Percentiles rank a stretch among this genome's conserved stretches.
These are phyloP conservation scores for Backusella tarrabulga DNA, from an alignment of 192 early-diverging fungal species.

Conservation along the genomic window DNA sequence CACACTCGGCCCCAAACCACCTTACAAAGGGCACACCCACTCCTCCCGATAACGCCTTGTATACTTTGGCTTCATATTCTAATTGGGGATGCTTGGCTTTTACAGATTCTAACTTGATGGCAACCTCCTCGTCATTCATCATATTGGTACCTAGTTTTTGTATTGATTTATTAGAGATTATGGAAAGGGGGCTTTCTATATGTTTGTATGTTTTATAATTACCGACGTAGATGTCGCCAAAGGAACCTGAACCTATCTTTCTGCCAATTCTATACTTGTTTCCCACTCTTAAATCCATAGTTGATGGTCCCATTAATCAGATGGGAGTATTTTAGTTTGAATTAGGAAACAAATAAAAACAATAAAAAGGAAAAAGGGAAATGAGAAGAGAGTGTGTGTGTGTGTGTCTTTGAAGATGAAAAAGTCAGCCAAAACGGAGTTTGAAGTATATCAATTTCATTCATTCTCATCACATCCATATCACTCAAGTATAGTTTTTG, in stretches of 20 bases:
- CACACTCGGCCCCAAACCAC: constrained; percentile 79
- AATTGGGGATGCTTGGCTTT: constrained; percentile 96
- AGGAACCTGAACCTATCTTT: constrained; percentile 96
- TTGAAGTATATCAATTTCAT: too few species aligned
- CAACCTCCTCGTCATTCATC: constrained; percentile 93
- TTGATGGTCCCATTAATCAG: neutral
- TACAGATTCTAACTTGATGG: constrained; percentile 93
- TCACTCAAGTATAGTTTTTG: too few species aligned
- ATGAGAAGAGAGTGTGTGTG: neutral
- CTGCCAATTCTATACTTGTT: constrained; percentile 93
- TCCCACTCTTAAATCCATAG: constrained; percentile 75
- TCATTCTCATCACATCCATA: too few species aligned
- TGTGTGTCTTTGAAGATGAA: too few species aligned
- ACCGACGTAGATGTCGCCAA: constrained; percentile 98
- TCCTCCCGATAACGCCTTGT: constrained; percentile 92
- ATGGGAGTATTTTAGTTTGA: neutral
- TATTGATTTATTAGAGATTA: neutral
- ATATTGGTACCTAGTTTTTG: constrained; percentile 68
- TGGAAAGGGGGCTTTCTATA: neutral
- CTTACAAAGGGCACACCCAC: constrained; percentile 86
- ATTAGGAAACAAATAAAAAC: neutral
- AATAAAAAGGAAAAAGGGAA: neutral
- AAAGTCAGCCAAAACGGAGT: too few species aligned
- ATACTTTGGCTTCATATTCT: constrained; percentile 96
- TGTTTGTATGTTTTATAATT: neutral